Evolutionary conservation across 106 monocot genomes (phyloP).

Genomic region (Agapanthus africanus): DNA sequence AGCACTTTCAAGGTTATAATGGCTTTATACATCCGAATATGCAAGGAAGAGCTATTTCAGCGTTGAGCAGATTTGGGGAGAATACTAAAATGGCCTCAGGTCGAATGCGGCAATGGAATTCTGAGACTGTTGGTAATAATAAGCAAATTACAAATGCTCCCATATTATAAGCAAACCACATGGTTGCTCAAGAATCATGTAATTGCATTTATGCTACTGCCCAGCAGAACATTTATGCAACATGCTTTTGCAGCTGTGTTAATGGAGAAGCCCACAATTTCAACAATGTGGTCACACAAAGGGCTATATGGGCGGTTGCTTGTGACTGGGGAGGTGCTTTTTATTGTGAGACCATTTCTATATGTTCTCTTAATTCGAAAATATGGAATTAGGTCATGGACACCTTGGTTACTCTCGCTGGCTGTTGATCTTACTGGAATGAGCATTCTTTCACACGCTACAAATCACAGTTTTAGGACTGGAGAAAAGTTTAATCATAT

Average conservation of each 20-base stretch:
- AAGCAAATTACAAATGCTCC: too few species aligned
- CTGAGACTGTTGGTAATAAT: constrained; percentile 30
- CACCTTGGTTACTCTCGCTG: constrained; percentile 80
- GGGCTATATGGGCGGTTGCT: constrained; percentile 58
- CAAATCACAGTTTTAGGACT: constrained; percentile 19
- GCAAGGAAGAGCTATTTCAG: constrained; percentile 72
- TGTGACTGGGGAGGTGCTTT: constrained; percentile 60
- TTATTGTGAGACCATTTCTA: constrained; percentile 69
- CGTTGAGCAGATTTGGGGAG: constrained; percentile 72
- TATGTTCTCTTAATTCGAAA: constrained; percentile 83
- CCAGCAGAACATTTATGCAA: too few species aligned
- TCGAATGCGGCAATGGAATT: constrained; percentile 12
- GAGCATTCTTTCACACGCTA: constrained; percentile 45
- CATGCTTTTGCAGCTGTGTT: constrained; percentile 25
- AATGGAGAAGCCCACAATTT: constrained; percentile 41
- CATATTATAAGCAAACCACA: too few species aligned
- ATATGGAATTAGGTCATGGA: constrained; percentile 72
- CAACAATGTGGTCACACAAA: constrained; percentile 53
- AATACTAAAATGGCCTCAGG: constrained; percentile 52
- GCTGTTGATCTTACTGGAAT: constrained; percentile 67
- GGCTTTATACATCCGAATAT: constrained; percentile 16
- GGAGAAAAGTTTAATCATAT: constrained; percentile 33
- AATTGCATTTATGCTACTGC: too few species aligned
- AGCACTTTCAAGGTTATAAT: constrained; percentile 16
- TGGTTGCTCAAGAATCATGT: too few species aligned